Percentiles rank a stretch among this genome's conserved stretches.
Conservation (phyloP, 2,329 filamentous ascomycete genomes). For the Aspergillus felis region DNA sequence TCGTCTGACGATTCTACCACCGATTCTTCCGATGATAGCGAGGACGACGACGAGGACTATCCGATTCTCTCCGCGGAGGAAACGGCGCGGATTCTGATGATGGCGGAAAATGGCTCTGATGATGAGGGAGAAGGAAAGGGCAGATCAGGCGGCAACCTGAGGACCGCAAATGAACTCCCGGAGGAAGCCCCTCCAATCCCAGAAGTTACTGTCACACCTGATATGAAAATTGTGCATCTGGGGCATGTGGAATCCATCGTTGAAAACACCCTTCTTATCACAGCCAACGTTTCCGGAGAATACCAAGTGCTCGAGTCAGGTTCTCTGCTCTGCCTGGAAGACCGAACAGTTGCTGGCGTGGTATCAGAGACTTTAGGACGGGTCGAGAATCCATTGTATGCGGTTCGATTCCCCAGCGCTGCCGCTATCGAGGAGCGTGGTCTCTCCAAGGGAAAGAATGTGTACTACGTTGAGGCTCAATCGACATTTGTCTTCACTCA, state of each 20-base stretch:
- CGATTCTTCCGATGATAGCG: constrained; percentile 56
- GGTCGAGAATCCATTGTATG: constrained; percentile 82
- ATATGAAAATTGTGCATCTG: constrained; percentile 72
- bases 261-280: constrained; percentile 73
- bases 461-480: constrained; percentile 77
- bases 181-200: constrained; percentile 68
- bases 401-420: constrained; percentile 67
- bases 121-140: constrained; percentile 62
- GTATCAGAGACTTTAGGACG: constrained; percentile 83
- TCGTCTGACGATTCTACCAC: constrained; percentile 58
- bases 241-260: constrained; percentile 74
- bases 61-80: constrained; percentile 76
- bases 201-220: constrained; percentile 69
- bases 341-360: constrained; percentile 72
- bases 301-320: constrained; percentile 80
- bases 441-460: constrained; percentile 62
- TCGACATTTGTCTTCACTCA: constrained; percentile 85
- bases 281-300: constrained; percentile 72
- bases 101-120: constrained; percentile 73
- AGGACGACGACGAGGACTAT: constrained; percentile 54
- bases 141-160: constrained; percentile 50
- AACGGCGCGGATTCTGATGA: constrained; percentile 79
- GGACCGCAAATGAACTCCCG: constrained; percentile 74
- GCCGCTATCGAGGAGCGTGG: constrained; percentile 65
- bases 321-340: constrained; percentile 74